Conservation (phyloP, 1,284 basidiomycete species). For the Rhodotorula sp. region DNA sequence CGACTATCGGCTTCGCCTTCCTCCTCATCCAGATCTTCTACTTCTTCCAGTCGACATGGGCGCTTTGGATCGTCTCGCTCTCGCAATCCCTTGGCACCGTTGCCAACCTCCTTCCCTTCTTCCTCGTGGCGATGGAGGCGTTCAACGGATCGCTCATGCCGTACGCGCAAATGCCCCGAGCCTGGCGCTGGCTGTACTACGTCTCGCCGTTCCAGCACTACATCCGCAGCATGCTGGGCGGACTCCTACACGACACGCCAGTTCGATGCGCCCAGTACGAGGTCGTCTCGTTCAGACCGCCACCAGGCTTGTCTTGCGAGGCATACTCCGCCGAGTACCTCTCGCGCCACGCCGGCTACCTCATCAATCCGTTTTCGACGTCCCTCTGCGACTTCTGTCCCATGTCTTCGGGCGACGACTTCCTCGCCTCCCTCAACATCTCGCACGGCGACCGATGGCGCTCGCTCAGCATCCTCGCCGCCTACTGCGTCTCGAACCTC, state of each 20-base stretch:
- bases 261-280: slow-evolving; percentile 51
- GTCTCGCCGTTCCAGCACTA: slow-evolving; percentile 64
- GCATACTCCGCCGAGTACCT: slow-evolving; percentile 35
- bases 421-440: slow-evolving; percentile 46
- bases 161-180: slow-evolving; percentile 41
- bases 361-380: slow-evolving; percentile 67
- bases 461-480: slow-evolving; percentile 26
- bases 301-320: slow-evolving; percentile 19
- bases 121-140: slow-evolving; percentile 44
- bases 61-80: slow-evolving; percentile 43
- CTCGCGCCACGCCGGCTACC: slow-evolving; percentile 66
- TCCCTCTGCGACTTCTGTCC: slow-evolving; percentile 69
- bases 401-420: slow-evolving; percentile 65
- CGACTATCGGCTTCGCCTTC: slow-evolving; percentile 61
- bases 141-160: slow-evolving; percentile 44
- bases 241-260: slow-evolving; percentile 70
- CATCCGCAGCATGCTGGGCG: slow-evolving; percentile 51
- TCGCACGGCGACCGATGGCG: slow-evolving; percentile 25
- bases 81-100: slow-evolving; percentile 40
- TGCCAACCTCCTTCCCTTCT: slow-evolving; percentile 43
- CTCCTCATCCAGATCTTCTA: slow-evolving; percentile 42
- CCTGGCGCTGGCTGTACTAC: slow-evolving; percentile 58
- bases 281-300: slow-evolving; percentile 28
- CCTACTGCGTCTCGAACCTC: slow-evolving; percentile 33
- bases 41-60: slow-evolving; percentile 44